Conservation (phyloP, 352 stramenopile genomes). For the Thalassiosira sp. region DNA sequence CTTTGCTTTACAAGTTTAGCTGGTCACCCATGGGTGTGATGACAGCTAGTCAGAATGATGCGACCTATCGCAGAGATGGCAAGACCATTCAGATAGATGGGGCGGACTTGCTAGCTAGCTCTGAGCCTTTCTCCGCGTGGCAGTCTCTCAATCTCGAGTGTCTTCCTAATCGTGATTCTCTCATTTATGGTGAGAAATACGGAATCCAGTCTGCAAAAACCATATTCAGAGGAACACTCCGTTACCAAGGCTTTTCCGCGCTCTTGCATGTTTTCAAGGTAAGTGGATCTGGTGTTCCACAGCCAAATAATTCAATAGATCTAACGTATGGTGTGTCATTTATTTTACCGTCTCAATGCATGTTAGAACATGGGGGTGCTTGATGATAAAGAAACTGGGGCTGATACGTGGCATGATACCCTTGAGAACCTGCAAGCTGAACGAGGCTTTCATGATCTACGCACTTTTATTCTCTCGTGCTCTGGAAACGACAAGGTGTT, state of each 20-base stretch:
- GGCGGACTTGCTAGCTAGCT: constrained; percentile 87
- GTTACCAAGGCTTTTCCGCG: constrained; percentile 91
- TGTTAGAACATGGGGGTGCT: constrained; percentile 90
- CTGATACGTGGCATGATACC: constrained; percentile 86
- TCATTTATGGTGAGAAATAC: constrained; percentile 92
- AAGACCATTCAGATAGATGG: constrained; percentile 87
- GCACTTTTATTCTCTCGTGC: constrained; percentile 55
- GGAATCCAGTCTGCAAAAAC: constrained; percentile 89
- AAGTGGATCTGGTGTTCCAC: too few relatives aligned
- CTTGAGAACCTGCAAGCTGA: constrained; percentile 76
- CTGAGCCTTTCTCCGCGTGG: constrained; percentile 86
- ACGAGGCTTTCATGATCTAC: constrained; percentile 52
- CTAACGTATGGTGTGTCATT: too few relatives aligned
- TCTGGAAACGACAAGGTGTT: constrained; percentile 38
- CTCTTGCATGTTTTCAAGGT: constrained; percentile 90
- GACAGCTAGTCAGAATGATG: constrained; percentile 89
- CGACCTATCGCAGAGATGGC: constrained; percentile 87
- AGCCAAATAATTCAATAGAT: too few relatives aligned
- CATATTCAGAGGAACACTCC: constrained; percentile 92
- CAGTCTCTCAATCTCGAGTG: constrained; percentile 91
- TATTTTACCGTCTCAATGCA: too few relatives aligned
- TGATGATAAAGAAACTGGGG: constrained; percentile 76
- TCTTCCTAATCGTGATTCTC: constrained; percentile 93
- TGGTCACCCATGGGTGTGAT: constrained; percentile 94
- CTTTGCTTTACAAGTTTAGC: constrained; percentile 96